Conservation (phyloP, 768 basidiomycete genomes). For the Hypsizygus marmoreus region DNA sequence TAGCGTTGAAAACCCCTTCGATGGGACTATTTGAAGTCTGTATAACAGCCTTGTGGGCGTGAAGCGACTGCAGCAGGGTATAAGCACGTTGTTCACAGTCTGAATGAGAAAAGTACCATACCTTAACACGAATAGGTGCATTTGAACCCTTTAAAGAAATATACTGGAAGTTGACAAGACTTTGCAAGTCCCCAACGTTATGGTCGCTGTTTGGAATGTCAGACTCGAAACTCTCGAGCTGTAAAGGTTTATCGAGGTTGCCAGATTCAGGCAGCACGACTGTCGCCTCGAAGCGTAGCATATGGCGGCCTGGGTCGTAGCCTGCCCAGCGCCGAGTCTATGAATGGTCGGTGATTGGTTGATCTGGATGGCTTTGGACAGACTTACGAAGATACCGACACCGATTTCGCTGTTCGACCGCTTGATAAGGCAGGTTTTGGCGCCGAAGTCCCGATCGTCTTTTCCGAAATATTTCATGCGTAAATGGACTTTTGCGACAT, state of each 20-base stretch:
- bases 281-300: conserved; percentile 31
- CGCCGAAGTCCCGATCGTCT: conserved; percentile 20
- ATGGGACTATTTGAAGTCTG: conserved; percentile 38
- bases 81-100: not conserved
- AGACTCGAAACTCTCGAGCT: conserved; percentile 46
- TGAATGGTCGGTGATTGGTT: not conserved
- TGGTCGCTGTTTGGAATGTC: conserved; percentile 41
- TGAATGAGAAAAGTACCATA: conserved; percentile 13
- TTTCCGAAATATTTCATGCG: conserved; percentile 20
- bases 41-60: conserved; percentile 17
- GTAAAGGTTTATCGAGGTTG: conserved; percentile 17
- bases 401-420: conserved; percentile 28
- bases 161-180: conserved; percentile 35
- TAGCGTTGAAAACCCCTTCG: conserved; percentile 40
- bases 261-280: conserved; percentile 37
- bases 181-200: conserved; percentile 32
- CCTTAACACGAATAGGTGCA: conserved; percentile 34
- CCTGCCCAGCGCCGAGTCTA: conserved; percentile 9
- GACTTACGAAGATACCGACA: conserved; percentile 39
- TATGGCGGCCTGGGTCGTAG: not conserved
- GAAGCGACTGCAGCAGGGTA: conserved; percentile 19
- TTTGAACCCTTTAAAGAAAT: conserved; percentile 39
- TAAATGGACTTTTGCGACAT: conserved; percentile 28
- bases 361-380: not conserved
- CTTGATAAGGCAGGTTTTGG: conserved; percentile 31